phyloP scores from a whole-genome alignment of 495 filamentous ascomycete species.

The Aspergillus funiculosus region DNA sequence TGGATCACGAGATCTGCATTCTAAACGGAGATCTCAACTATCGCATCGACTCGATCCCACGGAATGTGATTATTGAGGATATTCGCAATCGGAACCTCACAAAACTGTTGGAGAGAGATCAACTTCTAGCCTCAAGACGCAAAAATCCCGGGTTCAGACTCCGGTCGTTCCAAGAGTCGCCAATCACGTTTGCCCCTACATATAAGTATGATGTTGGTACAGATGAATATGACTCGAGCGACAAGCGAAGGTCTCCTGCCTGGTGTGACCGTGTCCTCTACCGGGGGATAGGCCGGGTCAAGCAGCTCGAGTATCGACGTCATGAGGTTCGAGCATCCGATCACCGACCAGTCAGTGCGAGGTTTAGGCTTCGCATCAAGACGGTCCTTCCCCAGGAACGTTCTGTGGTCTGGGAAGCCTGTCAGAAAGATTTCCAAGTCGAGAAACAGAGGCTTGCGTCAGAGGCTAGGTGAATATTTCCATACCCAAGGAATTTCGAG shows the following conservation, averaged over 20 bases:
- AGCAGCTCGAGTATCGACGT: slow-evolving; percentile 79
- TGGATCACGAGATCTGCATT: slow-evolving; percentile 95
- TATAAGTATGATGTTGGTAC: slow-evolving; percentile 98
- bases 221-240: slow-evolving; percentile 86
- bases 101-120: slow-evolving; percentile 94
- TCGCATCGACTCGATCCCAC: slow-evolving; percentile 93
- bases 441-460: slow-evolving; percentile 57
- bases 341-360: slow-evolving; percentile 85
- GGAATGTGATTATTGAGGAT: slow-evolving; percentile 81
- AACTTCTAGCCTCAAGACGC: slow-evolving; percentile 77
- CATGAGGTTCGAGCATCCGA: slow-evolving; percentile 89
- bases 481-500: background rate
- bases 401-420: slow-evolving; percentile 59
- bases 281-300: slow-evolving; percentile 73
- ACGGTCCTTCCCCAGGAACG: slow-evolving; percentile 63
- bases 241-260: slow-evolving; percentile 92
- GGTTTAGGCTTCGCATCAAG: slow-evolving; percentile 77
- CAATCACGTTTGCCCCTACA: slow-evolving; percentile 87
- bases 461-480: slow-evolving; percentile 51
- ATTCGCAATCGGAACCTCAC: slow-evolving; percentile 70
- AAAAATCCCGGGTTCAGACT: slow-evolving; percentile 86
- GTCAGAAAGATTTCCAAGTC: slow-evolving; percentile 64
- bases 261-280: slow-evolving; percentile 95
- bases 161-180: slow-evolving; percentile 76
- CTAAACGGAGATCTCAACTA: slow-evolving; percentile 97